Conservation (phyloP, 2,329 filamentous ascomycete species). For the Neophaeococcomyces mojaviensis region DNA sequence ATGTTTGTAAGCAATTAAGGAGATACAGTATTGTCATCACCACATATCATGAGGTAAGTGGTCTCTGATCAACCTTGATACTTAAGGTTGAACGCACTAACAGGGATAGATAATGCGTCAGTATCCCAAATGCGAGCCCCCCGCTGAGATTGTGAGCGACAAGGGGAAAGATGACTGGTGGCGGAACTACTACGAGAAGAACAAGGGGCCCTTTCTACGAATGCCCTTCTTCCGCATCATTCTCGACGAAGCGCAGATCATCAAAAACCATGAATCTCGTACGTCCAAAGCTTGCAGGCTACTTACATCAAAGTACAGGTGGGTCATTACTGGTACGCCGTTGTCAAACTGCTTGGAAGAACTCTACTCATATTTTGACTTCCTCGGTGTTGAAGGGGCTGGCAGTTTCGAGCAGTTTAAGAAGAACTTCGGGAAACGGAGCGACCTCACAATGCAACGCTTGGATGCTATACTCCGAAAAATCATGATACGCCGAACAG, state of each 20-base stretch:
- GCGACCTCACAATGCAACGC: slow-evolving; percentile 17
- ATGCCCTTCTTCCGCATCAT: slow-evolving; percentile 33
- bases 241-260: slow-evolving; percentile 33
- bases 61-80: no score
- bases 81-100: neutral
- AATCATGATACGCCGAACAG: slow-evolving; percentile 51
- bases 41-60: slow-evolving; percentile 29
- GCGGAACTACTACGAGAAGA: slow-evolving; percentile 19
- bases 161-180: slow-evolving; percentile 24
- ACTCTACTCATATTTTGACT: slow-evolving; percentile 33
- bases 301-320: slow-evolving; percentile 30
- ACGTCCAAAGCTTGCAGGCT: slow-evolving; percentile 31
- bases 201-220: slow-evolving; percentile 29
- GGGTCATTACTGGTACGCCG: slow-evolving; percentile 34
- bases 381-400: slow-evolving; percentile 28
- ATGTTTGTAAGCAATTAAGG: slow-evolving; percentile 19
- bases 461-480: slow-evolving; percentile 26
- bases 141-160: slow-evolving; percentile 15
- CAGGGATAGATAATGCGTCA: slow-evolving; percentile 24
- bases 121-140: slow-evolving; percentile 25
- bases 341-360: slow-evolving; percentile 34
- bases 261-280: slow-evolving; percentile 30
- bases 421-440: slow-evolving; percentile 23
- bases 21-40: slow-evolving; percentile 29
- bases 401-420: slow-evolving; percentile 23